Base-by-base conservation (phyloP, 1,284 basidiomycete genomes). In the Moesziomyces sp. region DNA sequence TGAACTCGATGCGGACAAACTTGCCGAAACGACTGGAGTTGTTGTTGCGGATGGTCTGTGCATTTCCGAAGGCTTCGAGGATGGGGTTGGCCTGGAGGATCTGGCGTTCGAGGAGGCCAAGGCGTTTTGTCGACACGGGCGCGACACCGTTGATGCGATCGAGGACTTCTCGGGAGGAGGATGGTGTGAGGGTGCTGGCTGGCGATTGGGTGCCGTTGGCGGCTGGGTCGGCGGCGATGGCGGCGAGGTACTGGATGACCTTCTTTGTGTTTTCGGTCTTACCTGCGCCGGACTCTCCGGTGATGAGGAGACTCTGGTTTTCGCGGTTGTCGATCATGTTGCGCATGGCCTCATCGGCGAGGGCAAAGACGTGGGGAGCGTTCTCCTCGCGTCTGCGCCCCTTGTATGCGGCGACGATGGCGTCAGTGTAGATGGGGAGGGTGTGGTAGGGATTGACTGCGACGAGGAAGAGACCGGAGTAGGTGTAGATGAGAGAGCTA, bases 241-340 rank as follows among this genome's bases (percentile, higher is more conserved):
- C 94, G 0, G 97, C 96, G 35, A 99, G 90, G 85, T 99, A 99
- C 85, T 99, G 97, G 63, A 99, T 99, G 80, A 99, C 96, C 83
- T 98, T 98, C 88, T 99, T 99, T 16, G 97, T 99, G 86, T 96
- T 99, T 85, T 99, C 97, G 1, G 97, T 99, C 88, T 99, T 99
- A 47, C 97, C 97, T 1, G 97, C 97, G 45, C 97, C 97, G 3
- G 97, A 99, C 87, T 99, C 97, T 58, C 97, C 97, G 91, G 96
- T 99, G 86, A 99, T 97, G 53, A 99, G 89, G 69, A 99, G 94
- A 81, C 93, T 96, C 86, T 99, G 97, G 77, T 95, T 95, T 86
- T 99, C 96, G 54, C 94, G 89, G 84, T 97, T 94, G 71, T 96
- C 93, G 28, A 96, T 91, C 92, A 99, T 99, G 85, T 94, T 96